Percentiles rank a stretch among this genome's conserved stretches.
phyloP scores from a whole-genome alignment of 1,284 basidiomycete genomes.

The Naganishia sp. region DNA sequence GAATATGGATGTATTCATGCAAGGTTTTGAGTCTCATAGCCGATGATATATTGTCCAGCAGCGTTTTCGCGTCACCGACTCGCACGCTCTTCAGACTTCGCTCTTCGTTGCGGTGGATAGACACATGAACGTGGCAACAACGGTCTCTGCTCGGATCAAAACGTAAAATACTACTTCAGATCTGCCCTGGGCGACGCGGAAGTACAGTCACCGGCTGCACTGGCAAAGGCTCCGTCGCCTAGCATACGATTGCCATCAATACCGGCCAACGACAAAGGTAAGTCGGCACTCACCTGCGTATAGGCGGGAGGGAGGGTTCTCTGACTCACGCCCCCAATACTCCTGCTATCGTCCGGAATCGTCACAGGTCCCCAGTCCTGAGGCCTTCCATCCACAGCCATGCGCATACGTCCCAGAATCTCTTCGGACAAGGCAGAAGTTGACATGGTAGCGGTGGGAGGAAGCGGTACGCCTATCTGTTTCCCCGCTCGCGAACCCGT shows the following conservation, averaged over 20 bases:
- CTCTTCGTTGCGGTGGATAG: no score
- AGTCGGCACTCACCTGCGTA: conserved; percentile 1
- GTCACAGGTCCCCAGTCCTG: conserved; percentile 21
- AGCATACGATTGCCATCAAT: neutral
- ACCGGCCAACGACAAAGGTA: no score
- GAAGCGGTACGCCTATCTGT: conserved; percentile 15
- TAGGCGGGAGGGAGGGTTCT: conserved; percentile 17
- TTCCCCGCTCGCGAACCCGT: conserved; percentile 19
- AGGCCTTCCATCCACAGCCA: conserved; percentile 19
- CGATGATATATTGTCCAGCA: no score
- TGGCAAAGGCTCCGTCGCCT: neutral
- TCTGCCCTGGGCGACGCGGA: neutral
- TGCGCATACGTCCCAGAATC: conserved; percentile 11
- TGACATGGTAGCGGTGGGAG: neutral
- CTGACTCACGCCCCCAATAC: neutral
- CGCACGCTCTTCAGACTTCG: no score
- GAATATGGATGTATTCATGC: no score
- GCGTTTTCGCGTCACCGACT: no score
- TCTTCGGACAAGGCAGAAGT: conserved; percentile 8
- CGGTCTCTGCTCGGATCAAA: no score
- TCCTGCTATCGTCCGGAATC: conserved; percentile 9
- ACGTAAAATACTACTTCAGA: neutral
- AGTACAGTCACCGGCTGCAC: neutral
- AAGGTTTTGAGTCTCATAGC: no score
- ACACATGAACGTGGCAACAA: no score